phyloP scores from a whole-genome alignment of 495 filamentous ascomycete species.

The Penicillium chermesinum region DNA sequence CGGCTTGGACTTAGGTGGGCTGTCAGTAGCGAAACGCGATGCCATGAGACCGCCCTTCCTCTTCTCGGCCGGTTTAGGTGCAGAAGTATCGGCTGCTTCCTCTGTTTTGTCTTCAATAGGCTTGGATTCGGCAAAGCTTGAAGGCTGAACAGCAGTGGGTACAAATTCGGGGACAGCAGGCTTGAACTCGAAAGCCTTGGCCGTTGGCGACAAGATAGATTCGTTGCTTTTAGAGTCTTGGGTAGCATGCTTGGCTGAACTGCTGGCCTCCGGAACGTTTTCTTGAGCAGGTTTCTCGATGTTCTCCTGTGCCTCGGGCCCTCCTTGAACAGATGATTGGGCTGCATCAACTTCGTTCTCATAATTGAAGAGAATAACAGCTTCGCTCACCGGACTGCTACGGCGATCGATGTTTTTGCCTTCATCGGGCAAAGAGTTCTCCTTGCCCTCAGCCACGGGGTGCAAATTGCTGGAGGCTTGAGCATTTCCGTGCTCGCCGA shows the following conservation, averaged over 20 bases:
- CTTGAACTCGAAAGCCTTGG: slow-evolving; percentile 63
- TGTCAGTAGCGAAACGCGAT: slow-evolving; percentile 35
- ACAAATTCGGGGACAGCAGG: slow-evolving; percentile 44
- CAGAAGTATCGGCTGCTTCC: slow-evolving; percentile 2
- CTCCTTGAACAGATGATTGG: slow-evolving; percentile 21
- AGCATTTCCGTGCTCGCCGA: slow-evolving; percentile 40
- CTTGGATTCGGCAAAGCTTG: slow-evolving; percentile 28
- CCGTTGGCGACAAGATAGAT: slow-evolving; percentile 55
- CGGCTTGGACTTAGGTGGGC: slow-evolving; percentile 17
- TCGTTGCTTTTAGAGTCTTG: slow-evolving; percentile 26
- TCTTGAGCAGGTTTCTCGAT: slow-evolving; percentile 9
- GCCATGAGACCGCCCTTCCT: slow-evolving; percentile 29
- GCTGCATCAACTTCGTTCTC: slow-evolving; percentile 34
- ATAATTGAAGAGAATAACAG: slow-evolving; percentile 39
- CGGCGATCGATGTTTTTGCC: slow-evolving; percentile 23
- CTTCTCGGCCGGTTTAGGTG: slow-evolving; percentile 9
- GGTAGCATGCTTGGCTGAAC: slow-evolving; percentile 13
- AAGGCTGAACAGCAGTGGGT: slow-evolving; percentile 37
- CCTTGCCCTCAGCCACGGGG: slow-evolving; percentile 40
- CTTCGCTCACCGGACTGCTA: slow-evolving; percentile 36
- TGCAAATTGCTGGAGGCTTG: slow-evolving; percentile 23
- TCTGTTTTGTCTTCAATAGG: slow-evolving; percentile 7
- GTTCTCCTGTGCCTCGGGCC: slow-evolving; percentile 17
- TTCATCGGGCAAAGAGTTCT: slow-evolving; percentile 35
- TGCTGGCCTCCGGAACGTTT: slow-evolving; percentile 1